phyloP scores from a whole-genome alignment of 1,284 basidiomycete species.

The Moniliella sp. region DNA sequence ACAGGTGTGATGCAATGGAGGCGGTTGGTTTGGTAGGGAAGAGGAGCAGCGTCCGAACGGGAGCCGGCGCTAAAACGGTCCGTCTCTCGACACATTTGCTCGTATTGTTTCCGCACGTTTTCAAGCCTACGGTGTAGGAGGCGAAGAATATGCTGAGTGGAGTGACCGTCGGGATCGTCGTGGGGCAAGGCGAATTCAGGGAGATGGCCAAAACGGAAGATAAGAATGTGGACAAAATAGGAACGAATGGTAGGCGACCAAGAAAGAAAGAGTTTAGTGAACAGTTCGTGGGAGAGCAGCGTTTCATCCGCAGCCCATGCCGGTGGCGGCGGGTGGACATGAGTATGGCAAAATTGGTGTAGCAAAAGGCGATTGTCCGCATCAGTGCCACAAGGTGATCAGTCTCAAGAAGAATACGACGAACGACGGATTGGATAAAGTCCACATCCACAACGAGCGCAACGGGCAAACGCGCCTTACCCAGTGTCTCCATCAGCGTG shows the following conservation, averaged over 20 bases:
- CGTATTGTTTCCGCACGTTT: constrained; percentile 15
- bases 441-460: constrained; percentile 16
- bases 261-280: constrained; percentile 26
- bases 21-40: too few relatives aligned
- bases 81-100: too few relatives aligned
- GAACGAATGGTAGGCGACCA: constrained; percentile 29
- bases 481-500: constrained; percentile 20
- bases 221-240: constrained; percentile 25
- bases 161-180: constrained; percentile 13
- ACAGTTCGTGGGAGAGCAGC: constrained; percentile 15
- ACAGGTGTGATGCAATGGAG: too few relatives aligned
- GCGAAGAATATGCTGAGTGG: constrained; percentile 10
- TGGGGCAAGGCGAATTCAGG: constrained; percentile 13
- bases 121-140: constrained; percentile 19
- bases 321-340: constrained; percentile 12
- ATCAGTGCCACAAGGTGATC: constrained; percentile 27
- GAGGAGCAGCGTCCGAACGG: too few relatives aligned
- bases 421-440: constrained; percentile 18
- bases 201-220: constrained; percentile 21
- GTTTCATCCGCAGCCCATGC: constrained; percentile 23
- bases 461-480: constrained; percentile 14
- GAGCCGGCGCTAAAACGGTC: too few relatives aligned
- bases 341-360: constrained; percentile 24
- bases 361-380: constrained; percentile 26
- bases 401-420: constrained; percentile 17